These are phyloP conservation scores for Hordeum pubiflorum DNA, from an alignment of 202 grass and related monocot species.

Conservation along the genomic window DNA sequence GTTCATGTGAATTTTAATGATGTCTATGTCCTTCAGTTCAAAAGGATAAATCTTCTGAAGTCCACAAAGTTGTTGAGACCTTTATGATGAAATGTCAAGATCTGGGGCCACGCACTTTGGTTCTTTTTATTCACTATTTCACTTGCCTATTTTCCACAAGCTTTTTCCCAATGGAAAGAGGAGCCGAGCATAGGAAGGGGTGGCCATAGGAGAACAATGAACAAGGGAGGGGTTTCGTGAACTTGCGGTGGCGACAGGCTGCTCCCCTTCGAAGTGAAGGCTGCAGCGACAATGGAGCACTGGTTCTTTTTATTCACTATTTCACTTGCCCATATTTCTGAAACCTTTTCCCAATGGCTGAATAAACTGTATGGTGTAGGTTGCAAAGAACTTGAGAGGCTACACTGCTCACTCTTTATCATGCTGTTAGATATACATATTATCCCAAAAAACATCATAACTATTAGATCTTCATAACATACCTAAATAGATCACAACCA, in stretches of 20 bases:
- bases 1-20: slow-evolving; percentile 18
- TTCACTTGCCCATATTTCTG: neutral
- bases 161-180: neutral
- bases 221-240: too few species aligned
- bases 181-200: too few species aligned
- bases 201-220: too few species aligned
- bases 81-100: slow-evolving; percentile 70
- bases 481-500: neutral
- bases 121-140: neutral
- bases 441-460: too few species aligned
- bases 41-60: slow-evolving; percentile 97
- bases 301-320: neutral
- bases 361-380: slow-evolving; percentile 31
- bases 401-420: too few species aligned
- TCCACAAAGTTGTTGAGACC: slow-evolving; percentile 79
- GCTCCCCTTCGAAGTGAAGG: too few species aligned
- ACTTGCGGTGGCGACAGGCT: too few species aligned
- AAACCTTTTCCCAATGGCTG: neutral
- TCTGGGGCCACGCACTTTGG: slow-evolving; percentile 63
- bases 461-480: too few species aligned
- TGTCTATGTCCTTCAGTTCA: slow-evolving; percentile 22
- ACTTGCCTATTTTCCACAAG: neutral
- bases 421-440: too few species aligned
- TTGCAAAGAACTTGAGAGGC: slow-evolving; percentile 71
- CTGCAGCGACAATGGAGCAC: too few species aligned